Evolutionary conservation across 768 basidiomycete genomes (phyloP).

Genomic region (Multifurca ochricompacta): DNA sequence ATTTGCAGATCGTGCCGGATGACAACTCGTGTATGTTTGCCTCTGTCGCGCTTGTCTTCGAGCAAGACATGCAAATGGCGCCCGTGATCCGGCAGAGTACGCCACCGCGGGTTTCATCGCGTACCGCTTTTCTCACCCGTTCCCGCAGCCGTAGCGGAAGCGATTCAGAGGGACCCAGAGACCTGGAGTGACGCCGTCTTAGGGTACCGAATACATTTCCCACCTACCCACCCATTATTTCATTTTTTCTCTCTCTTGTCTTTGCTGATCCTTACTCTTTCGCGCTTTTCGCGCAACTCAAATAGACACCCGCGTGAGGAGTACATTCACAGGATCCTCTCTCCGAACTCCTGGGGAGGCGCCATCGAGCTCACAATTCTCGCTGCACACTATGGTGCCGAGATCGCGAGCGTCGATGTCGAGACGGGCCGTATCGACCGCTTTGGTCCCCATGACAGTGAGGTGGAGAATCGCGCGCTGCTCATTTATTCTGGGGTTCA

Average conservation of each 20-base stretch:
- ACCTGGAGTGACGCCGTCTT: constrained; percentile 82
- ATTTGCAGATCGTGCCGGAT: constrained; percentile 74
- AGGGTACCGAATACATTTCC: constrained; percentile 44
- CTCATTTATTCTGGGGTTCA: constrained; percentile 96
- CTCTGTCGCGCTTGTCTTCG: constrained; percentile 76
- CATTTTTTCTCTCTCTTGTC: background rate
- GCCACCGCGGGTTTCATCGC: constrained; percentile 19
- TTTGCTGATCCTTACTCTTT: background rate
- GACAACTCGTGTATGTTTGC: constrained; percentile 96
- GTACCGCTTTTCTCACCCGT: background rate
- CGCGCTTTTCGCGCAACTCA: background rate
- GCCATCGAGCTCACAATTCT: constrained; percentile 90
- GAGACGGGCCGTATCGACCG: constrained; percentile 86
- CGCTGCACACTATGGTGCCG: constrained; percentile 70
- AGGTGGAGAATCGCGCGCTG: constrained; percentile 39
- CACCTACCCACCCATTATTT: background rate
- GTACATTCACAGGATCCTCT: constrained; percentile 77
- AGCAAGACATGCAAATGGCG: constrained; percentile 71
- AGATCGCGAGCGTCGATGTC: constrained; percentile 87
- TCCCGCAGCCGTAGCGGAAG: constrained; percentile 68
- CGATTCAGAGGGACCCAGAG: constrained; percentile 60
- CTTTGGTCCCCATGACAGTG: constrained; percentile 47
- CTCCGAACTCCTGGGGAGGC: constrained; percentile 84
- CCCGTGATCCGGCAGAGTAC: constrained; percentile 65
- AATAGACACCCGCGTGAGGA: constrained; percentile 48